These are phyloP conservation scores for Russula brevipes DNA, from an alignment of 768 basidiomycete species.

Conservation along the genomic window DNA sequence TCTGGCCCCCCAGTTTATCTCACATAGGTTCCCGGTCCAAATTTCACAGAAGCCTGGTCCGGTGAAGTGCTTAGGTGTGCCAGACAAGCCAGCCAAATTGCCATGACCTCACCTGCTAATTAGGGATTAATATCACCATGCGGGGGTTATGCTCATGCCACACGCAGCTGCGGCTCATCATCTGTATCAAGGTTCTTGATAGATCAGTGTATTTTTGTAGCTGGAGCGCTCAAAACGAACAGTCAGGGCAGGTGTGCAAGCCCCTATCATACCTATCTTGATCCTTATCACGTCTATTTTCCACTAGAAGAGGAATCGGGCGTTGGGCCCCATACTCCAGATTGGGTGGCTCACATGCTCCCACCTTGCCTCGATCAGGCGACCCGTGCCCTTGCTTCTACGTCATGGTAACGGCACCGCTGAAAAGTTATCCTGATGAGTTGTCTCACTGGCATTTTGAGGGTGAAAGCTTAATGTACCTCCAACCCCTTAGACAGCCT, in stretches of 20 bases:
- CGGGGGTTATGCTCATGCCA: constrained; percentile 59
- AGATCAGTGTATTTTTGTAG: constrained; percentile 33
- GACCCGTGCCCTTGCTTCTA: constrained; percentile 59
- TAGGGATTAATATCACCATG: constrained; percentile 52
- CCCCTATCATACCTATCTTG: constrained; percentile 56
- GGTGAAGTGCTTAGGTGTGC: constrained; percentile 57
- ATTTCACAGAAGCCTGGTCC: constrained; percentile 53
- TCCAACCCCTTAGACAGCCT: no score
- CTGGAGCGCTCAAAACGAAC: background rate
- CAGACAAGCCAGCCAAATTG: background rate
- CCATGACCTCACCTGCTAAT: background rate
- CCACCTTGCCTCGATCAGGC: constrained; percentile 39
- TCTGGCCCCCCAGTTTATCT: constrained; percentile 41
- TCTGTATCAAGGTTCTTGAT: constrained; percentile 58
- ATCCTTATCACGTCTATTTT: constrained; percentile 63
- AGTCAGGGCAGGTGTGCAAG: constrained; percentile 55
- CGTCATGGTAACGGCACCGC: constrained; percentile 45
- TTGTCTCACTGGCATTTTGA: constrained; percentile 55
- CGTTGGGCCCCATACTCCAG: background rate
- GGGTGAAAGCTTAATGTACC: constrained; percentile 32
- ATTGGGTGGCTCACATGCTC: background rate
- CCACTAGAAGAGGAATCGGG: constrained; percentile 54
- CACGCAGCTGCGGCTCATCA: constrained; percentile 55
- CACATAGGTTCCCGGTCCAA: constrained; percentile 41
- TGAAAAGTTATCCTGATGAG: constrained; percentile 37